Evolutionary conservation across 2,329 filamentous ascomycete species (phyloP), one percentile per base, ranked within the genome.

Genomic region (Xylariales sp.): DNA sequence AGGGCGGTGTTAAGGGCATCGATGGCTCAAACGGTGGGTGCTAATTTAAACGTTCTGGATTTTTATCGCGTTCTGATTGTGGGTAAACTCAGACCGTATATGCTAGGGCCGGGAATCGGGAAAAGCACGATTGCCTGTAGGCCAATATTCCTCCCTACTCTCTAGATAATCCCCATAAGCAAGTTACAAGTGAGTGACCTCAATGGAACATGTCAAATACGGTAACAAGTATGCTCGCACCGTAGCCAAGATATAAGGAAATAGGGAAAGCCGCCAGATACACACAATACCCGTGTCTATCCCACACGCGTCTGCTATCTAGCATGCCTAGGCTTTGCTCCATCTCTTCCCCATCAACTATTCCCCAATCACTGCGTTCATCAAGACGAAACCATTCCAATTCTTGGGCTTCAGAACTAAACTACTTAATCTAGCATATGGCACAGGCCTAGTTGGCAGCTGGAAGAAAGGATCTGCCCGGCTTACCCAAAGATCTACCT

Each of bases 171-270:
- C 23, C 23, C 23, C 2, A 54, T 54, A 43, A 43, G 10, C 23
- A 53, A 59, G 59, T 63, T 41, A 66, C 64, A 64, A 58, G 49
- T 12, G 30, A 67, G 64, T 59, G 54, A 67, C 64, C 23, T 62
- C 36, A 14, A 16, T n/a, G 36, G 52, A 34, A 53, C 59, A 52
- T 41, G 10, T 43, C 64, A 36, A 30, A 55, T 55, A 49, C 43
- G 34, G 36, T n/a, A 43, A 7, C 8, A 23, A 54, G 48, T 46
- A 9, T 10, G n/a, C 3, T 18, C 32, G 12, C 32, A 34, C 28
- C 23, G 34, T 36, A 52, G 45, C 12, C 45, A 36, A 34, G 23
- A 16, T 8, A 48, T 9, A 9, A 52, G 28, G 32, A n/a, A 18
- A 50, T 52, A 10, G 23, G 28, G 46, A 30, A 14, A 52, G 34